phyloP scores from a whole-genome alignment of 306 rosid genomes.

The Biancaea sappan region DNA sequence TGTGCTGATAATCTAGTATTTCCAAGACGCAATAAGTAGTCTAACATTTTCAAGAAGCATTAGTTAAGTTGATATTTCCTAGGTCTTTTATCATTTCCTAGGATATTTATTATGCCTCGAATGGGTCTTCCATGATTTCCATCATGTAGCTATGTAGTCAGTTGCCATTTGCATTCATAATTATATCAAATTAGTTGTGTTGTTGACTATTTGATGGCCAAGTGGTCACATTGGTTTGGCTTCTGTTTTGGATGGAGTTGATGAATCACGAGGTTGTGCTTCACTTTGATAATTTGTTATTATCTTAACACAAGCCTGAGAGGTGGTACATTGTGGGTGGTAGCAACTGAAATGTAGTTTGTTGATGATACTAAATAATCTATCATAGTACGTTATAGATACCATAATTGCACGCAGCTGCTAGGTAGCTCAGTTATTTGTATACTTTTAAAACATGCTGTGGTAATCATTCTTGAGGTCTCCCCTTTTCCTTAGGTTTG shows the following conservation, averaged over 20 bases:
- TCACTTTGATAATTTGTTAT: constrained; percentile 11
- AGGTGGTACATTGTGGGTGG: constrained; percentile 5
- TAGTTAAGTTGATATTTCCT: no score
- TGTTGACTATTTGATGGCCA: constrained; percentile 19
- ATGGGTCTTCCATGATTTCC: no score
- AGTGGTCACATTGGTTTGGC: neutral
- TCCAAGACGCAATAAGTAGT: no score
- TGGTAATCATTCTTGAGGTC: constrained; percentile 26
- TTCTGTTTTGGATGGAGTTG: constrained; percentile 20
- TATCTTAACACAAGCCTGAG: constrained; percentile 10
- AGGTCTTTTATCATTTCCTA: no score
- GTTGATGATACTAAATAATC: constrained; percentile 33
- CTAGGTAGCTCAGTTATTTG: neutral
- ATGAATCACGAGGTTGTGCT: constrained; percentile 19
- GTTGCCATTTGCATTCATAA: neutral
- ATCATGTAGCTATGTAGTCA: no score
- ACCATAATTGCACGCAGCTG: neutral
- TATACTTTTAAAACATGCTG: neutral
- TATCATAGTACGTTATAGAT: neutral
- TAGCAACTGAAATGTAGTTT: constrained; percentile 24
- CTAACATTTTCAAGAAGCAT: no score
- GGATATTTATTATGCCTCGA: no score
- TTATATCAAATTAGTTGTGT: neutral
- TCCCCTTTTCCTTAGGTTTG: constrained; percentile 62
- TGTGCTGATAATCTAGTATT: no score